Conservation (phyloP, 306 rosid genomes). For the Begonia peltatifolia region DNA sequence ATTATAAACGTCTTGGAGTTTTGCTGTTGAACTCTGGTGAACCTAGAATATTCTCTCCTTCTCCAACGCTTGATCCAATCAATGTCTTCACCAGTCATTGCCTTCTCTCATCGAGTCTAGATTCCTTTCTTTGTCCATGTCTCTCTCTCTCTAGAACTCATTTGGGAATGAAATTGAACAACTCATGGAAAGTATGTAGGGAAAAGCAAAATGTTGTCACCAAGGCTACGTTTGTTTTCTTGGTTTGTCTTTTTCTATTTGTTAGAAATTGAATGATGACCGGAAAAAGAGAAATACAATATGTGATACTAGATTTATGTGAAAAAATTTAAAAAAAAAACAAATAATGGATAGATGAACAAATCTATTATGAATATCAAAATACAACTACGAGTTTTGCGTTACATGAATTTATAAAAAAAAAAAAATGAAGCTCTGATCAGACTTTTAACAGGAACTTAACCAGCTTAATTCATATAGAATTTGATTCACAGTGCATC, state of each 20-base stretch:
- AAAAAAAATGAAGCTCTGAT: no score
- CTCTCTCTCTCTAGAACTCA: slow-evolving; percentile 6
- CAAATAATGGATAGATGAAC: no score
- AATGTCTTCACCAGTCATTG: slow-evolving; percentile 56
- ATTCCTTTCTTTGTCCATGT: slow-evolving; percentile 34
- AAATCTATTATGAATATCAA: no score
- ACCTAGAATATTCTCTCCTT: slow-evolving; percentile 74
- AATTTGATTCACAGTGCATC: no score
- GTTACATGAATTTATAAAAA: no score
- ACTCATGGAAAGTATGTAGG: slow-evolving; percentile 28
- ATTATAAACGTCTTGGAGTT: slow-evolving; percentile 54
- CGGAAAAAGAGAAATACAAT: no score
- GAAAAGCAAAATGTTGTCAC: slow-evolving; percentile 70
- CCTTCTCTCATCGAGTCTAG: slow-evolving; percentile 15
- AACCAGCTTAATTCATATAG: no score
- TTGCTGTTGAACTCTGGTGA: slow-evolving; percentile 66
- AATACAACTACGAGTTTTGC: no score
- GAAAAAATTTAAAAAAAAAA: no score
- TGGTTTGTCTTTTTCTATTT: slow-evolving; percentile 24
- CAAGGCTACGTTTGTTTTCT: slow-evolving; percentile 49
- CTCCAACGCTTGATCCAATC: slow-evolving; percentile 37
- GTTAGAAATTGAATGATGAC: no score
- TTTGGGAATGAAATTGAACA: neutral
- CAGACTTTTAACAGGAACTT: no score
- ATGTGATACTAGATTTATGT: no score